A percentile compares a stretch with the other conserved stretches of the same genome.
Evolutionary conservation across 164 flowering plant genomes (phyloP).

Genomic region (Sextonia rubra): DNA sequence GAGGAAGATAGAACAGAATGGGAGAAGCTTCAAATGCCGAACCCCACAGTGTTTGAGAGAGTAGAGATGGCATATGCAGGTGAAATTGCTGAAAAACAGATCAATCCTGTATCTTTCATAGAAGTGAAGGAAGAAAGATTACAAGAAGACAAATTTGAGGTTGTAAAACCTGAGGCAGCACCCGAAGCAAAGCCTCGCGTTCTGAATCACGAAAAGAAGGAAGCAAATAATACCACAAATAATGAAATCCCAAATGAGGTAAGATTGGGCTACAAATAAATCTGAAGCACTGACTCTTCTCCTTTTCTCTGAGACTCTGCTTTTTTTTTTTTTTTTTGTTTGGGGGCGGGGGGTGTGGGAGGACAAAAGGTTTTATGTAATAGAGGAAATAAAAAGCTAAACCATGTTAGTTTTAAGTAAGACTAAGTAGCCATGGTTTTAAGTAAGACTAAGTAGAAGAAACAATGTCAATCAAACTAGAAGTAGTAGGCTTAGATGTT

Average conservation of each 20-base stretch:
- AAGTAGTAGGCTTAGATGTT: too few species aligned
- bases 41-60: background rate
- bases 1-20: conserved; percentile 6
- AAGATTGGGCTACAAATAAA: background rate
- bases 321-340: too few species aligned
- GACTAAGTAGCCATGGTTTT: too few species aligned
- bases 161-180: background rate
- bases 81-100: background rate
- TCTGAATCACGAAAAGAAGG: background rate
- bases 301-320: background rate
- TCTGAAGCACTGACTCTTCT: background rate
- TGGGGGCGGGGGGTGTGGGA: too few species aligned
- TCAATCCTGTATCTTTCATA: background rate
- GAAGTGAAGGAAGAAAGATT: conserved; percentile 4
- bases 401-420: too few species aligned
- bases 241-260: background rate
- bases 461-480: too few species aligned
- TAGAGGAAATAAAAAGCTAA: too few species aligned
- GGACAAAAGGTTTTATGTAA: background rate
- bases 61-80: conserved; percentile 6
- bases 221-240: background rate
- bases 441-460: too few species aligned
- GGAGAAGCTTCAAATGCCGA: conserved; percentile 1
- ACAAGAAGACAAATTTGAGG: conserved; percentile 5
- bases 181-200: background rate